Evolutionary conservation across 208 protist species (phyloP), one percentile per base, ranked within the genome.

Genomic region (Acanthamoeba castellanii): DNA sequence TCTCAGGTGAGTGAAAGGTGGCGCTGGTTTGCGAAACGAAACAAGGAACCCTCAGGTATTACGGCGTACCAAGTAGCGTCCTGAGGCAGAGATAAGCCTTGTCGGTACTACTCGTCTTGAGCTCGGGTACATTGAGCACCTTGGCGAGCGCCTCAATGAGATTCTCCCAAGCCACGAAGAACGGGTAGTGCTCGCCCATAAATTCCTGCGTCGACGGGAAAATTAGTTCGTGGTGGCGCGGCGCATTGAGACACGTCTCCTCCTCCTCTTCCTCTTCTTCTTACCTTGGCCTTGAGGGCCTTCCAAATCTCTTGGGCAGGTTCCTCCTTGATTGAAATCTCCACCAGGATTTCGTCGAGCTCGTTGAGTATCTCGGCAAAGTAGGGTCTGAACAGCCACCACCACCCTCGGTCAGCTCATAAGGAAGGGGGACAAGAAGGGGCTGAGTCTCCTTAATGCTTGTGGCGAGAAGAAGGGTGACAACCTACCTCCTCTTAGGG

Each of bases 181-280:
- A 90, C 16, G 84, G 84, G 25, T 70, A 90, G 84, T 90, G 84
- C 22, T 90, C 84, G 22, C 84, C 84, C 84, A 90, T 90, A n/a
- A 68, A 70, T 11, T 90, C 84, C 84, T 90, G 55, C 55, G 20
- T 27, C 14, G 14, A 61, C 20, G 55, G 55, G 14, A 61, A 61
- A 61, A 25, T 18, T 18, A 61, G 55, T 25, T 61, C 6, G 42
- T 45, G 42, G 4, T 45, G 42, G 42, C 42, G 55, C 22, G 55
- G 55, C 55, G 20, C 6, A 25, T 61, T 27, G 5, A 61, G 20
- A 27, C 45, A 50, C 45, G 18, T 57, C 52, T 20, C 14, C 11
- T 20, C 52, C 22, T 32, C 59, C 16, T 14, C 2, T 61, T 22
- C 16, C 18, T 61, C 34, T 8, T 18, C 42, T 25, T 5, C 72